These are phyloP conservation scores for Megacollybia platyphylla DNA, from an alignment of 1,284 basidiomycete genomes.

Conservation along the genomic window DNA sequence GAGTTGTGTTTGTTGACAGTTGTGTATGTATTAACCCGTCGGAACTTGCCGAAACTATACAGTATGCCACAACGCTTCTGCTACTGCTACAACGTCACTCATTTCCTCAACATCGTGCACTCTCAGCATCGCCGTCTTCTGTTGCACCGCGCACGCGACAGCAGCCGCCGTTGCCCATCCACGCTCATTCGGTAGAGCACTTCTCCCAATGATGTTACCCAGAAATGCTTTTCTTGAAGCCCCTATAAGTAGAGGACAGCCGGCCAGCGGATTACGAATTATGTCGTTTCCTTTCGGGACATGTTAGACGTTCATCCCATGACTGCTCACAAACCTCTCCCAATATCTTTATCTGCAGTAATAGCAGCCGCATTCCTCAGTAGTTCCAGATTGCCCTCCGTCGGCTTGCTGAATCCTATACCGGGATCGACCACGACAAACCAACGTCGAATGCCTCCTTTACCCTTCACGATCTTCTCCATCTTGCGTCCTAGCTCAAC, in stretches of 20 bases:
- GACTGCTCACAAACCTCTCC: conserved; percentile 11
- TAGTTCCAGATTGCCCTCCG: conserved; percentile 65
- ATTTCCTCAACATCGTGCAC: conserved; percentile 79
- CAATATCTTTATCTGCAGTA: conserved; percentile 24
- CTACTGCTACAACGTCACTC: conserved; percentile 32
- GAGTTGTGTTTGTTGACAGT: too few species aligned
- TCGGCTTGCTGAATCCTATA: conserved; percentile 88
- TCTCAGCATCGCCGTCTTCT: conserved; percentile 63
- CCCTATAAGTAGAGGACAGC: conserved; percentile 70
- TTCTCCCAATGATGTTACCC: conserved; percentile 48
- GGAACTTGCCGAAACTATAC: conserved; percentile 5
- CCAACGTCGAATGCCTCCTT: conserved; percentile 78
- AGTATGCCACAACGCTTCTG: conserved; percentile 29
- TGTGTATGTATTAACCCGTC: background rate
- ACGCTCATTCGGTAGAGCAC: conserved; percentile 52
- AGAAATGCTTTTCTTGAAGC: conserved; percentile 79
- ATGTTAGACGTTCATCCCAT: conserved; percentile 1
- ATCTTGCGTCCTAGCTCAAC: conserved; percentile 68
- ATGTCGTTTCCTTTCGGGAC: conserved; percentile 5
- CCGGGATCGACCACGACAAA: conserved; percentile 89
- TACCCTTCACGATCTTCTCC: conserved; percentile 52
- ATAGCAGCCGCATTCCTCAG: conserved; percentile 42
- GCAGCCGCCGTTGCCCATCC: conserved; percentile 76
- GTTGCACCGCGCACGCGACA: conserved; percentile 66
- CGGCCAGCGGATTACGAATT: conserved; percentile 37